phyloP scores from a whole-genome alignment of 352 stramenopile species.

The Achlya hypogyna region DNA sequence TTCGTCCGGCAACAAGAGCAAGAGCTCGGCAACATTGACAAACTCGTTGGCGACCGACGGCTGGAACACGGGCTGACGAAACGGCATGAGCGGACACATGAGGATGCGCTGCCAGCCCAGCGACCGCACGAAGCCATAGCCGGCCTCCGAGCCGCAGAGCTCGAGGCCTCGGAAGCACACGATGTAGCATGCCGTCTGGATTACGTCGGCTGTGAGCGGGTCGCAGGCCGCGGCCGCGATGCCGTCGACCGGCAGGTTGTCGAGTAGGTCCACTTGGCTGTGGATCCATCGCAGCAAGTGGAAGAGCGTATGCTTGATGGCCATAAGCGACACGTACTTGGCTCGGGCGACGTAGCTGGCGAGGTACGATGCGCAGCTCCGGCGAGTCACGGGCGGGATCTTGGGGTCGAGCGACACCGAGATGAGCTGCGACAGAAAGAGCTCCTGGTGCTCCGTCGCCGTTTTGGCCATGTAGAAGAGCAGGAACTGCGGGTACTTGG shows the following conservation, averaged over 20 bases:
- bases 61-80: slow-evolving; percentile 65
- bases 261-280: slow-evolving; percentile 88
- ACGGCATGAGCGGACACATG: slow-evolving; percentile 32
- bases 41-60: slow-evolving; percentile 75
- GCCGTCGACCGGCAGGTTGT: slow-evolving; percentile 20
- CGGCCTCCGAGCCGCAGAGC: slow-evolving; percentile 54
- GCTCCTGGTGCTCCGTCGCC: slow-evolving; percentile 68
- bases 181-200: slow-evolving; percentile 97
- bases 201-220: slow-evolving; percentile 74
- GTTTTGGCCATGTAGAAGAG: slow-evolving; percentile 82
- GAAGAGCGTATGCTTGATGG: slow-evolving; percentile 89
- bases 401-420: slow-evolving; percentile 53
- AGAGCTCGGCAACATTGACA: slow-evolving; percentile 66
- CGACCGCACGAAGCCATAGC: slow-evolving; percentile 71
- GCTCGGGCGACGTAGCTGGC: slow-evolving; percentile 93
- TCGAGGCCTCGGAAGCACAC: slow-evolving; percentile 94
- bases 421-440: slow-evolving; percentile 77
- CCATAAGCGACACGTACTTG: slow-evolving; percentile 89
- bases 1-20: slow-evolving; percentile 65
- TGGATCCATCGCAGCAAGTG: slow-evolving; percentile 92
- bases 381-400: slow-evolving; percentile 75
- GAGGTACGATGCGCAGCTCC: slow-evolving; percentile 92
- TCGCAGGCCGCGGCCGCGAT: slow-evolving; percentile 24
- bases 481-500: slow-evolving; percentile 90
- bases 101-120: slow-evolving; percentile 75